Evolutionary conservation across 208 protist genomes (phyloP), one percentile per base, ranked within the genome.

Genomic region (Leishmania braziliensis): DNA sequence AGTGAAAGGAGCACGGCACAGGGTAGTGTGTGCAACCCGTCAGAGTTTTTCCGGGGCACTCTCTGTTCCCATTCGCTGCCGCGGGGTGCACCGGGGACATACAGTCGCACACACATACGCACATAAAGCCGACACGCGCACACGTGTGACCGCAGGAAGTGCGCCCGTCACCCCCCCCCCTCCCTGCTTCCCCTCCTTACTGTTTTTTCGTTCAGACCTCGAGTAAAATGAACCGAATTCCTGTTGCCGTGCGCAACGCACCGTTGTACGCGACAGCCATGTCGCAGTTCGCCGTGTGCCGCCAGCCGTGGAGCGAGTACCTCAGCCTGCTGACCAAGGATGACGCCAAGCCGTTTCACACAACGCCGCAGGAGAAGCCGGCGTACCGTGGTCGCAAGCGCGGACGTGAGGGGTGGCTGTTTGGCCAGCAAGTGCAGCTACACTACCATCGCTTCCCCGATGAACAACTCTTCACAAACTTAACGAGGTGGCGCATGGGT

Each of bases 361-460:
- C 88, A 66, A 86, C 87, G 70, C 88, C 84, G 66, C 92, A 96
- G 74, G 94, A 97, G 79, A 85, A 90, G 71, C 94, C 94, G 23
- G 93, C 93, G 48, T 97, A 96, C 81, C 86, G 94, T 26, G 94
- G 94, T 1, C 88, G 92, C 73, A 95, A 96, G 82, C 90, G 92
- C 39, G 94, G 94, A 0, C 90, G 94, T 50, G 92, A 96, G 75
- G 94, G 93, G 6, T 97, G 94, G 94, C 86, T 96, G 51, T 96
- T 97, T 87, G 88, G 90, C 16, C 92, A 97, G 84, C 92, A 96
- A 72, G 94, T 97, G 54, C 94, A 97, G 80, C 88, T 97, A 66
- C 94, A 97, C 83, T 97, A 97, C 80, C 92, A 95, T 82, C 90
- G 91, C 73, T 97, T 95, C 72, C 94, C 94, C 0, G 94, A 97